Percentiles rank a stretch among this genome's conserved stretches.
Conservation (phyloP, 345 rosid species). For the Sisymbrium irio region DNA sequence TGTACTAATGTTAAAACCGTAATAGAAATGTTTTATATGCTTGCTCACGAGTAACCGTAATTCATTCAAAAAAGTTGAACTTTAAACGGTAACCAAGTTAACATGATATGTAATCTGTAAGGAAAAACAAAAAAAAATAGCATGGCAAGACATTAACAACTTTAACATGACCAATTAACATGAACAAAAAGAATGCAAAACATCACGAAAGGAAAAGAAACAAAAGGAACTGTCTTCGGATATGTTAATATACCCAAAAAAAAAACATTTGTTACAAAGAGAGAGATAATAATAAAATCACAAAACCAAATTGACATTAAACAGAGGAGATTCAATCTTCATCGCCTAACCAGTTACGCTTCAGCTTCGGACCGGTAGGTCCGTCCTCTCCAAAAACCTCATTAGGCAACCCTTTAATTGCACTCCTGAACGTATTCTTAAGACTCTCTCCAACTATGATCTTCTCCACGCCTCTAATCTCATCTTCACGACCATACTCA, state of each 20-base stretch:
- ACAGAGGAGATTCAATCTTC: conserved; percentile 36
- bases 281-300: not conserved
- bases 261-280: not conserved
- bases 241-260: not conserved
- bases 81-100: no score
- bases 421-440: conserved; percentile 43
- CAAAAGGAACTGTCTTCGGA: no score
- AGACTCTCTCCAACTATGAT: conserved; percentile 46
- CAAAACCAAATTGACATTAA: not conserved
- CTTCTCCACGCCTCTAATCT: conserved; percentile 49
- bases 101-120: no score
- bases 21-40: no score
- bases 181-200: no score
- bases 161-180: no score
- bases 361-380: conserved; percentile 76
- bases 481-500: conserved; percentile 45
- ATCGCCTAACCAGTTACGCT: conserved; percentile 60
- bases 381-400: conserved; percentile 75
- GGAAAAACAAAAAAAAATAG: no score
- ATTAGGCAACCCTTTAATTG: conserved; percentile 50
- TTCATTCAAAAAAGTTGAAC: no score
- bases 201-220: no score
- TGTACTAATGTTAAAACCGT: no score
- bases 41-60: no score
- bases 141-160: no score